These are phyloP conservation scores for Stenogyne calaminthoides DNA, from an alignment of 305 asterid species.

Conservation along the genomic window DNA sequence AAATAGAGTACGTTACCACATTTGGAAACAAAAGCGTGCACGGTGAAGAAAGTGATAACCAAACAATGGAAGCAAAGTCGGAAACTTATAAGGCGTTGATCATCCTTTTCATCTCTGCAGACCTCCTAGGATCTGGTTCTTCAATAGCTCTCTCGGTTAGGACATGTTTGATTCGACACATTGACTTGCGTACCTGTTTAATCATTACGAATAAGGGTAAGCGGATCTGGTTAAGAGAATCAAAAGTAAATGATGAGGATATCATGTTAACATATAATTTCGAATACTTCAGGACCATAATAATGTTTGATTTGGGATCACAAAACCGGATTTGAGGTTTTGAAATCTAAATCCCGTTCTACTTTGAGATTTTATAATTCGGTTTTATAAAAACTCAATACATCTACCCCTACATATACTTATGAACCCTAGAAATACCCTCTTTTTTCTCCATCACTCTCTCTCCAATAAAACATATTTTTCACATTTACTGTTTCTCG, in stretches of 20 bases:
- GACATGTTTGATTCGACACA: constrained; percentile 81
- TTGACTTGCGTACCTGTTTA: constrained; percentile 65
- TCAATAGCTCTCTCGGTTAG: constrained; percentile 95
- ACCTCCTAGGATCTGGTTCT: constrained; percentile 88
- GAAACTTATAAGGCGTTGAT: constrained; percentile 54
- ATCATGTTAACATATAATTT: not conserved
- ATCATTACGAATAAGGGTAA: not conserved
- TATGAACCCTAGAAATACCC: too few relatives aligned
- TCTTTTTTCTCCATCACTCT: too few relatives aligned
- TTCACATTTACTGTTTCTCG: too few relatives aligned
- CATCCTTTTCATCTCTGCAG: constrained; percentile 96
- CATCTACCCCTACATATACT: too few relatives aligned
- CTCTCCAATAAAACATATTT: too few relatives aligned
- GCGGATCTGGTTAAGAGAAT: not conserved
- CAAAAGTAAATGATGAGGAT: not conserved
- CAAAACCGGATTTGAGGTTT: too few relatives aligned
- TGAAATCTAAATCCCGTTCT: too few relatives aligned
- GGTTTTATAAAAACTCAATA: too few relatives aligned
- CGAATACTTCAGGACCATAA: not conserved
- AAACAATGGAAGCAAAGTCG: not conserved
- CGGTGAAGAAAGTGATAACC: not conserved
- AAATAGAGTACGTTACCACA: not conserved
- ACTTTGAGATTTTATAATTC: too few relatives aligned
- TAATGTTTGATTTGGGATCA: not conserved
- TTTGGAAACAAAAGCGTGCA: not conserved